These are phyloP conservation scores for Pulveroboletus sp. DNA, from an alignment of 768 basidiomycete species.

Conservation along the genomic window DNA sequence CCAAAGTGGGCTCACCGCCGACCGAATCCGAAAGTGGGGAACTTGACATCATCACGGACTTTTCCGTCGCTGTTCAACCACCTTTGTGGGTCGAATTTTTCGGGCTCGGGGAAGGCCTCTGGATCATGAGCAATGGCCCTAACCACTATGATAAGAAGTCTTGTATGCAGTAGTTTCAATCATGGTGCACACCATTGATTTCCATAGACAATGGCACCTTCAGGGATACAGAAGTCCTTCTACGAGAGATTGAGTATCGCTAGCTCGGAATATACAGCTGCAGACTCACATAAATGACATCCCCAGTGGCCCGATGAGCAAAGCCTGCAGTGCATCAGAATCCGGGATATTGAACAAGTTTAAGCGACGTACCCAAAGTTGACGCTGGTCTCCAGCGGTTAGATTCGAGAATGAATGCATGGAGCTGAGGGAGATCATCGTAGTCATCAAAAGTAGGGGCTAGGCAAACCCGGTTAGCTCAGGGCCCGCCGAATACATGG, in stretches of 20 bases:
- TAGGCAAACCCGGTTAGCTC: constrained; percentile 8
- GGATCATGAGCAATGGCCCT: constrained; percentile 59
- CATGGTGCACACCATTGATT: constrained; percentile 29
- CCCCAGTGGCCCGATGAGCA: constrained; percentile 54
- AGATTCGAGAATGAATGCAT: constrained; percentile 39
- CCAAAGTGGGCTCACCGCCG: constrained; percentile 26
- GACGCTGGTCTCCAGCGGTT: constrained; percentile 40
- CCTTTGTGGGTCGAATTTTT: constrained; percentile 52
- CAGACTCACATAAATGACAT: constrained; percentile 53
- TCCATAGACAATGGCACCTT: constrained; percentile 34
- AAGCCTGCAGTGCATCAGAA: constrained; percentile 37
- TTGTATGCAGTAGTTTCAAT: background rate
- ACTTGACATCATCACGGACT: constrained; percentile 17
- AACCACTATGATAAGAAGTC: background rate
- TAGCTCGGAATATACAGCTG: background rate
- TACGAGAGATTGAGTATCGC: constrained; percentile 17
- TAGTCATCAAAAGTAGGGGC: constrained; percentile 40
- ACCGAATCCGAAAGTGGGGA: constrained; percentile 54
- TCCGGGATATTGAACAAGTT: background rate
- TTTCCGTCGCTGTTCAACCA: constrained; percentile 42
- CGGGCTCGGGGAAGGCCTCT: constrained; percentile 52
- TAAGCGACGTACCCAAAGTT: constrained; percentile 21
- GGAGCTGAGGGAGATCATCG: constrained; percentile 32
- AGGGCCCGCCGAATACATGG: background rate
- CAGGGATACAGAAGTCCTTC: constrained; percentile 32